These are phyloP conservation scores for Globisporangium spiculum DNA, from an alignment of 352 stramenopile genomes.

Conservation along the genomic window DNA sequence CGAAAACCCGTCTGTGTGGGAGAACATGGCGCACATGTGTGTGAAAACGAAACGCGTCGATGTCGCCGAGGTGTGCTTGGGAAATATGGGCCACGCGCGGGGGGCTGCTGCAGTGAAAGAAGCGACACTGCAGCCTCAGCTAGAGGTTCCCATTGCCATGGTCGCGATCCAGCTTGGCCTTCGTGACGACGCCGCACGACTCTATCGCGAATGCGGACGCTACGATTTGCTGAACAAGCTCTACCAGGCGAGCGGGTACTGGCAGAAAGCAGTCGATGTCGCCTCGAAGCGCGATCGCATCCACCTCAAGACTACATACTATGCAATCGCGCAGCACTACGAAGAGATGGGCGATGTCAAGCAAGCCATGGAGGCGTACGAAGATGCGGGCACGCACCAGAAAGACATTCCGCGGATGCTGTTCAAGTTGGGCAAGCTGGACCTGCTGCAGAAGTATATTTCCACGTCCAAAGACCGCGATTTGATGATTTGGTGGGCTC, in stretches of 20 bases:
- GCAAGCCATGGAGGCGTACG: slow-evolving; percentile 91
- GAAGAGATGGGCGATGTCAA: slow-evolving; percentile 87
- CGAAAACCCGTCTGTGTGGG: slow-evolving; percentile 91
- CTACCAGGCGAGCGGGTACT: slow-evolving; percentile 89
- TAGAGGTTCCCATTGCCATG: slow-evolving; percentile 86
- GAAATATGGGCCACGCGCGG: slow-evolving; percentile 92
- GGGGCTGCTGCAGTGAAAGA: slow-evolving; percentile 88
- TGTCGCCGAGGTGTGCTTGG: slow-evolving; percentile 92
- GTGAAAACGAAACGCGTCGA: slow-evolving; percentile 95
- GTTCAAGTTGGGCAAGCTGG: slow-evolving; percentile 83
- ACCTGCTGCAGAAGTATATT: slow-evolving; percentile 91
- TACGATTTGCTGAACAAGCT: slow-evolving; percentile 93
- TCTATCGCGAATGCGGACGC: slow-evolving; percentile 90
- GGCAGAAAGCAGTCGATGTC: slow-evolving; percentile 89
- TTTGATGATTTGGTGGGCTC: slow-evolving; percentile 91
- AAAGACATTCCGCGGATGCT: slow-evolving; percentile 94
- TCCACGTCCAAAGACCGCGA: slow-evolving; percentile 81
- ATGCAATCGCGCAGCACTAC: slow-evolving; percentile 87
- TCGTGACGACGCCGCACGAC: slow-evolving; percentile 85
- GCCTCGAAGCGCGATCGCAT: slow-evolving; percentile 89
- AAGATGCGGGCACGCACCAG: slow-evolving; percentile 84
- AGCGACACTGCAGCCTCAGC: slow-evolving; percentile 59
- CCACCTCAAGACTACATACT: slow-evolving; percentile 90
- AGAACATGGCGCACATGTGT: slow-evolving; percentile 96
- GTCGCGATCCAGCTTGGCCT: slow-evolving; percentile 93